Conservation (phyloP, 306 rosid species). For the Abrus precatorius region DNA sequence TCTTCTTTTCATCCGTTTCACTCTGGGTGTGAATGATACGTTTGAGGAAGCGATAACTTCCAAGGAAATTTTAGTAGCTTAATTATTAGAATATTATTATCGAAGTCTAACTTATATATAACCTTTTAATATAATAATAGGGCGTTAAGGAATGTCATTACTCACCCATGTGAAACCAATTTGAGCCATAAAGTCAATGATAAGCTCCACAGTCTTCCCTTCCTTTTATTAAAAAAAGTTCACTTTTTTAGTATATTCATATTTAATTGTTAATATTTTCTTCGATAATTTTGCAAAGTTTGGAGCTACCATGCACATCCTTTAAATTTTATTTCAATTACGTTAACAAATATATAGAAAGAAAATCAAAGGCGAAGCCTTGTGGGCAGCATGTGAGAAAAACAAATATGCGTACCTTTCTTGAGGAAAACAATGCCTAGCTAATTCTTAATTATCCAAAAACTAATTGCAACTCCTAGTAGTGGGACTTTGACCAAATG, state of each 20-base stretch:
- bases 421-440: slow-evolving; percentile 63
- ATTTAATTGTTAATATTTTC: slow-evolving; percentile 46
- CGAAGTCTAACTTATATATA: slow-evolving; percentile 39
- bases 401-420: slow-evolving; percentile 55
- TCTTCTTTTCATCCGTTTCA: no score
- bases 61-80: slow-evolving; percentile 35
- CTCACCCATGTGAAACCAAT: slow-evolving; percentile 71
- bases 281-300: slow-evolving; percentile 34
- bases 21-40: background rate
- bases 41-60: slow-evolving; percentile 32
- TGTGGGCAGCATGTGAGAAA: slow-evolving; percentile 68
- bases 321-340: slow-evolving; percentile 19
- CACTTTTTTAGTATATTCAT: slow-evolving; percentile 48
- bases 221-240: slow-evolving; percentile 55
- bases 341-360: slow-evolving; percentile 29
- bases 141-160: slow-evolving; percentile 57
- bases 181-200: slow-evolving; percentile 62
- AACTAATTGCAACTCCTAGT: slow-evolving; percentile 47
- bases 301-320: slow-evolving; percentile 42
- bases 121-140: slow-evolving; percentile 43
- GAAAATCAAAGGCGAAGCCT: slow-evolving; percentile 46
- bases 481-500: slow-evolving; percentile 62
- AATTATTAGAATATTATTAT: slow-evolving; percentile 40
- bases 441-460: slow-evolving; percentile 46
- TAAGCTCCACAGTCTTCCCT: slow-evolving; percentile 63